Percentiles rank a stretch among this genome's conserved stretches.
These are phyloP conservation scores for Colletotrichum lindemuthianum DNA, from an alignment of 2,329 filamentous ascomycete species.

Conservation along the genomic window DNA sequence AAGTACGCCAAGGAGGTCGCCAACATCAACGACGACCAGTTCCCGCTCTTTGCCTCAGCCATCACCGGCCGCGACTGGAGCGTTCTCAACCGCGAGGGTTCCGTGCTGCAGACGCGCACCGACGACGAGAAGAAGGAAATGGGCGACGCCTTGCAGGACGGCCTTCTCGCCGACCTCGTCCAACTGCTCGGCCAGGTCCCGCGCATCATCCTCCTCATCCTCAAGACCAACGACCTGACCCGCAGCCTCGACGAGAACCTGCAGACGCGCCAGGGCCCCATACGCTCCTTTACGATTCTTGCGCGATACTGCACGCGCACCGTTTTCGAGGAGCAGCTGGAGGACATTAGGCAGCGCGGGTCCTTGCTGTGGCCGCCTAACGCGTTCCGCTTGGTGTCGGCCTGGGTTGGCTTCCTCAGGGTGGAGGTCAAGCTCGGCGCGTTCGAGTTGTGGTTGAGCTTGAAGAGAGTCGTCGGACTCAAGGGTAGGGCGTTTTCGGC, in stretches of 20 bases:
- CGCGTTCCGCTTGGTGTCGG: constrained; percentile 61
- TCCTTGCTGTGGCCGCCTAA: constrained; percentile 70
- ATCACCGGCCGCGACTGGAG: constrained; percentile 94
- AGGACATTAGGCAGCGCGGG: constrained; percentile 62
- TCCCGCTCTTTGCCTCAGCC: constrained; percentile 93
- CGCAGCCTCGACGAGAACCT: constrained; percentile 92
- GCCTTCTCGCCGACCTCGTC: constrained; percentile 88
- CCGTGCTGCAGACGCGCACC: constrained; percentile 69
- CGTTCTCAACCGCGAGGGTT: constrained; percentile 62
- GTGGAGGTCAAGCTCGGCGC: constrained; percentile 71
- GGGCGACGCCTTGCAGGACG: constrained; percentile 83
- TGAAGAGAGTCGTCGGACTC: constrained; percentile 59
- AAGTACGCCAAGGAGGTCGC: constrained; percentile 90
- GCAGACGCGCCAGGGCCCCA: constrained; percentile 75
- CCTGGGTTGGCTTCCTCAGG: constrained; percentile 67
- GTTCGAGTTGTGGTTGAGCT: constrained; percentile 70
- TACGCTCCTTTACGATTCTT: constrained; percentile 74
- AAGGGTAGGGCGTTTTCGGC: constrained; percentile 33
- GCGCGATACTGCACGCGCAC: constrained; percentile 75
- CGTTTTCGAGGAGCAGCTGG: constrained; percentile 72
- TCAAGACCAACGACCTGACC: constrained; percentile 98
- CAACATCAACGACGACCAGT: constrained; percentile 87
- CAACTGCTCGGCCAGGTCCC: constrained; percentile 89
- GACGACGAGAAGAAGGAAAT: constrained; percentile 87
- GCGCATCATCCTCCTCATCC: constrained; percentile 89